phyloP scores from a whole-genome alignment of 2,329 filamentous ascomycete genomes.

The Trichoderma breve region DNA sequence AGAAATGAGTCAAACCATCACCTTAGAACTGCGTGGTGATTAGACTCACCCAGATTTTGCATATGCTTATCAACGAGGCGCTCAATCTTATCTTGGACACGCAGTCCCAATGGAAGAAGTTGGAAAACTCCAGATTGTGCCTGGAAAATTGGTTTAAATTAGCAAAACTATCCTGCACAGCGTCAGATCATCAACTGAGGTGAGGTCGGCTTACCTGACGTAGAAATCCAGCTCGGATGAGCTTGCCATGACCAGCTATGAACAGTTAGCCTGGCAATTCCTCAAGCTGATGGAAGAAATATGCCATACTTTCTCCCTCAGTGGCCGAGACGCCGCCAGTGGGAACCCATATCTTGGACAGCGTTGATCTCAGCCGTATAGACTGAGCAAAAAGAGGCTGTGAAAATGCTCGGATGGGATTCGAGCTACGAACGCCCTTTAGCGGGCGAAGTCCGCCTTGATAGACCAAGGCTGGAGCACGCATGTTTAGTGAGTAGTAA shows the following conservation, averaged over 20 bases:
- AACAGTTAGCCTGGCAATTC: slow-evolving; percentile 23
- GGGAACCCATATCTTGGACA: slow-evolving; percentile 79
- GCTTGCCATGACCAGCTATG: slow-evolving; percentile 62
- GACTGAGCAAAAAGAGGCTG: slow-evolving; percentile 35
- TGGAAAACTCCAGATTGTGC: slow-evolving; percentile 91
- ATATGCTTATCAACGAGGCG: slow-evolving; percentile 85
- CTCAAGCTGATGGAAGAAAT: neutral
- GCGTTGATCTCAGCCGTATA: slow-evolving; percentile 32
- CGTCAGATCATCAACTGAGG: no score
- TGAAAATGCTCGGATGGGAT: slow-evolving; percentile 27
- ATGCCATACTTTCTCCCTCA: slow-evolving; percentile 50
- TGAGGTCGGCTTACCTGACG: slow-evolving; percentile 56
- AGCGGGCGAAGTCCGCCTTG: slow-evolving; percentile 18
- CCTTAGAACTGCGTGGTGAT: neutral
- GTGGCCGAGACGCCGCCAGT: slow-evolving; percentile 64
- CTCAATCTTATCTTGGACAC: slow-evolving; percentile 88
- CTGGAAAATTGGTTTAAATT: slow-evolving; percentile 37
- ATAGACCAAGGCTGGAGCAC: slow-evolving; percentile 20
- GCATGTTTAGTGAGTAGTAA: slow-evolving; percentile 21
- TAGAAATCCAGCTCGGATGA: slow-evolving; percentile 70
- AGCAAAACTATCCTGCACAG: neutral
- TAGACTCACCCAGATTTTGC: slow-evolving; percentile 62
- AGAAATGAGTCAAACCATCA: neutral
- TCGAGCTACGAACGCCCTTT: slow-evolving; percentile 2
- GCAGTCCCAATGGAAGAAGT: slow-evolving; percentile 78